These are phyloP conservation scores for Nissolia schottii DNA, from an alignment of 306 rosid genomes.

Conservation along the genomic window DNA sequence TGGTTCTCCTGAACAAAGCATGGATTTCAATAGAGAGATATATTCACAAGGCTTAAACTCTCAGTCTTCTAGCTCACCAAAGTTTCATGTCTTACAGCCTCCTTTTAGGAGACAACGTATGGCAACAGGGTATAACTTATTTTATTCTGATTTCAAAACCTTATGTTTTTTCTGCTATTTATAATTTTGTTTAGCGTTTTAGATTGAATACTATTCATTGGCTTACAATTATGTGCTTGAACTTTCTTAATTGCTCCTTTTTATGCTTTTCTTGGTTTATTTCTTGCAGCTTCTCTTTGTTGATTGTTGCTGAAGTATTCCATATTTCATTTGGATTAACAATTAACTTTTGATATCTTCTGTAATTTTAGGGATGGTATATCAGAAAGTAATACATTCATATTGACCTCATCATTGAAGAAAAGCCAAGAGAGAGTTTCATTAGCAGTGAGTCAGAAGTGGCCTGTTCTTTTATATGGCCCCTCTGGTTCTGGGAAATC, in stretches of 20 bases:
- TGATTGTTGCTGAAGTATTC: neutral
- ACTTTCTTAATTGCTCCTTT: neutral
- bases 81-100: slow-evolving; percentile 38
- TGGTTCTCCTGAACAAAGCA: slow-evolving; percentile 23
- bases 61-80: slow-evolving; percentile 26
- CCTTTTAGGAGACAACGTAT: slow-evolving; percentile 45
- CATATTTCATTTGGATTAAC: slow-evolving; percentile 11
- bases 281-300: neutral
- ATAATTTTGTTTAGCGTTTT: neutral
- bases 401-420: slow-evolving; percentile 58
- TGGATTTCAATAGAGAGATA: slow-evolving; percentile 34
- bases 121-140: slow-evolving; percentile 37
- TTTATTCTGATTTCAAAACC: neutral
- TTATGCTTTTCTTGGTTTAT: neutral
- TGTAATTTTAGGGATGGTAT: slow-evolving; percentile 44
- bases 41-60: slow-evolving; percentile 36
- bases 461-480: slow-evolving; percentile 87
- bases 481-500: slow-evolving; percentile 89
- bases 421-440: slow-evolving; percentile 66
- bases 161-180: neutral
- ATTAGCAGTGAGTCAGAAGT: slow-evolving; percentile 72
- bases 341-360: slow-evolving; percentile 12
- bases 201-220: neutral
- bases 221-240: neutral
- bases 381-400: slow-evolving; percentile 36